These are phyloP conservation scores for Lipomyces sp. DNA, from an alignment of 805 yeast species.

Conservation along the genomic window DNA sequence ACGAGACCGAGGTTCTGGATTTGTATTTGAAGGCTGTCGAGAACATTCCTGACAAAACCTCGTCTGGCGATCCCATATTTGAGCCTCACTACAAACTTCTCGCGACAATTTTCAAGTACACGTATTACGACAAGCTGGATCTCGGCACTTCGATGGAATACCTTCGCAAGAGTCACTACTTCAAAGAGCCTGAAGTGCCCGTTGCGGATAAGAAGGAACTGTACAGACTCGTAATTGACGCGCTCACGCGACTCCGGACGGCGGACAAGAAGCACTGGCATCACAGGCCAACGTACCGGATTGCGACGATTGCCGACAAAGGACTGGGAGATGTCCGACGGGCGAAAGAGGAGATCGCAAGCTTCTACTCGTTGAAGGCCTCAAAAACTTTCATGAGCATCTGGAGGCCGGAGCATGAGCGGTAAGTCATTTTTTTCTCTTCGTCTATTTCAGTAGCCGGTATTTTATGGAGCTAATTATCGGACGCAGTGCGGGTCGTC, in stretches of 20 bases:
- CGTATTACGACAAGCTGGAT: constrained; percentile 40
- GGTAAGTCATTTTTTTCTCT: constrained; percentile 33
- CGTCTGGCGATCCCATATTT: constrained; percentile 50
- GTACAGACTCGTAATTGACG: constrained; percentile 6
- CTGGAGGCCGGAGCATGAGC: constrained; percentile 90
- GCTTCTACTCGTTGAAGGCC: constrained; percentile 62
- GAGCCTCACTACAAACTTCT: constrained; percentile 77
- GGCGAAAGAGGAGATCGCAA: constrained; percentile 64
- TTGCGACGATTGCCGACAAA: constrained; percentile 59
- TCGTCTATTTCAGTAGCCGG: neutral
- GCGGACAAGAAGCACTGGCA: constrained; percentile 88
- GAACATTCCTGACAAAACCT: constrained; percentile 21
- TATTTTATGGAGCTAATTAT: neutral
- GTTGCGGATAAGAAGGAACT: constrained; percentile 1
- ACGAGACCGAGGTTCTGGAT: constrained; percentile 41
- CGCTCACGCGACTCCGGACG: constrained; percentile 6
- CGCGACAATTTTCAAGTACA: constrained; percentile 57
- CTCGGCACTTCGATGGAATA: constrained; percentile 41
- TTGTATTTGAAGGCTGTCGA: constrained; percentile 40
- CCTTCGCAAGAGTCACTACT: constrained; percentile 42
- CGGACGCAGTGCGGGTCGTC: constrained; percentile 68
- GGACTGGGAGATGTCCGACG: constrained; percentile 50
- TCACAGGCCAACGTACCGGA: constrained; percentile 73
- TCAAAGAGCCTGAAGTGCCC: constrained; percentile 11
- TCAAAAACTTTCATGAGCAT: constrained; percentile 73